Evolutionary conservation across 305 asterid genomes (phyloP).

Genomic region (Solanum hybrid): DNA sequence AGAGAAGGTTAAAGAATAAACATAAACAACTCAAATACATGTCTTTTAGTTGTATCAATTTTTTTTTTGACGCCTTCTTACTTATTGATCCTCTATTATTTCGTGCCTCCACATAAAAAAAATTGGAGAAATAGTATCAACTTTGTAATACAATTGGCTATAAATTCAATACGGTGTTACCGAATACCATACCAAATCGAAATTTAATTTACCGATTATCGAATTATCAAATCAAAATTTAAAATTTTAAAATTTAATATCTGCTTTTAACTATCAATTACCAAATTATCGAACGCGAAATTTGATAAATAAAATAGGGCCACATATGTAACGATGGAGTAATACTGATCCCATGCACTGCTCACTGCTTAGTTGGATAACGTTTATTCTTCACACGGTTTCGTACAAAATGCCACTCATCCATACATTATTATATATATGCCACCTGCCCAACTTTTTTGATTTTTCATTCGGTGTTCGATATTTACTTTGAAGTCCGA

Average conservation of each 20-base stretch:
- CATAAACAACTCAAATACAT: not conserved
- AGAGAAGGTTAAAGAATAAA: not conserved
- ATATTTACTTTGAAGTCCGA: too few species aligned
- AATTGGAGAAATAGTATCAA: not conserved
- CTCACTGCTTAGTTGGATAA: not conserved
- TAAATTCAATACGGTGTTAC: not conserved
- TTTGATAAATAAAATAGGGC: not conserved
- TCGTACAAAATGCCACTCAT: not conserved
- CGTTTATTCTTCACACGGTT: not conserved
- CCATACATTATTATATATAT: not conserved
- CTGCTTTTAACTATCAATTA: not conserved
- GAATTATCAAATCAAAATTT: not conserved
- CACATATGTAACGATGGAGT: not conserved
- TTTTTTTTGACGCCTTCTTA: not conserved
- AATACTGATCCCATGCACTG: not conserved
- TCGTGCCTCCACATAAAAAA: too few species aligned
- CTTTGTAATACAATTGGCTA: not conserved
- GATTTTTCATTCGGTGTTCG: fast-evolving
- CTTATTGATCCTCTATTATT: not conserved
- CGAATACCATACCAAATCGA: too few species aligned
- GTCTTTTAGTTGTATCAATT: not conserved
- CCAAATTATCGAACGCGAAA: too few species aligned
- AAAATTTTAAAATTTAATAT: too few species aligned
- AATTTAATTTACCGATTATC: too few species aligned
- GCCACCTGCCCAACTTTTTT: not conserved